Base-by-base conservation (phyloP, 106 monocot species). In the Platanthera zijinensis region DNA sequence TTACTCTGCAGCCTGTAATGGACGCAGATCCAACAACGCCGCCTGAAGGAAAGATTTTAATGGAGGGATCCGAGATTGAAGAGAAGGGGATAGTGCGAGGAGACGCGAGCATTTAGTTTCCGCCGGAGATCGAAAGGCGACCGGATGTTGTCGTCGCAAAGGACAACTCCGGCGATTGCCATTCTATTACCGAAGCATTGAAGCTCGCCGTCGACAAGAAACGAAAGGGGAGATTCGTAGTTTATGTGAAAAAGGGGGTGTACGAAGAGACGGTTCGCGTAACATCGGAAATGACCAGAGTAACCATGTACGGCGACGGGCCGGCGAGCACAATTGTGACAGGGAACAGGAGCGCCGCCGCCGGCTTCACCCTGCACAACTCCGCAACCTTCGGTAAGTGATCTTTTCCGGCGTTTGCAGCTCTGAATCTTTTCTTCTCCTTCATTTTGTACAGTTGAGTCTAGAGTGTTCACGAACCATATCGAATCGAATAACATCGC, bases 261-360 rank as follows among this genome's bases (percentile, higher is more conserved):
- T 17, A 64, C 18, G 18, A 64, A 7, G 63, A 53, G 53, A 53
- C 53, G 53, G 53, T 53, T 53, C 3, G 6, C 14, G 53, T 53
- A 10, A 53, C 53, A 10, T 10, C 63, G 0, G 63, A 22, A 12
- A 64, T 64, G 63, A 22, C 63, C 15, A 10, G 21, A 22, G 63
- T 64, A n/a, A 64, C 63, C 63, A 64, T 64, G 11, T 64, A 64
- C 18, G 7, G 63, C 63, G 63, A 64, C 63, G 63, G 63, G 19
- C 63, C 63, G 2, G 7, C 1, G 3, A 64, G n/a, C 19, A 64
- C 63, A 22, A 64, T 64, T 15, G 17, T 64, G 7, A 64, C 63
- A n/a, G 63, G 63, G 17, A 64, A 13, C 3, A 1, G 63, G 18
- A 17, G 63, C 7, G 15, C 18, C 63, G 63, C 19, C 19, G 21